Conservation (phyloP, 305 asterid genomes). For the Fraxinus platypoda region DNA sequence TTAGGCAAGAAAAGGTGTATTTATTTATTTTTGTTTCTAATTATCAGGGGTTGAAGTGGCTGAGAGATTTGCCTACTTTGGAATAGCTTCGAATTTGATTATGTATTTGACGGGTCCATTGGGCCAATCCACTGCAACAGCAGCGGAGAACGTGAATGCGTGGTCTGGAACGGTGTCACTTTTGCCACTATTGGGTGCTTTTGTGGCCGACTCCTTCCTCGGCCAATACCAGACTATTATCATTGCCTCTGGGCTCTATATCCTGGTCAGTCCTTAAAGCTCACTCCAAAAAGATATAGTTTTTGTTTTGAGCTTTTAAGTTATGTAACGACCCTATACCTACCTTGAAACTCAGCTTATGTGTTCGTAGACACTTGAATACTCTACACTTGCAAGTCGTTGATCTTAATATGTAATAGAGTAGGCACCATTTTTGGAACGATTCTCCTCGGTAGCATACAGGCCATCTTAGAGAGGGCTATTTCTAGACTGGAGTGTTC, state of each 20-base stretch:
- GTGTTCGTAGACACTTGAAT: too few species aligned
- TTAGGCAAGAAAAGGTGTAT: neutral
- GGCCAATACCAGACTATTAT: constrained; percentile 38
- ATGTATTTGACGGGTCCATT: constrained; percentile 47
- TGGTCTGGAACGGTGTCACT: constrained; percentile 44
- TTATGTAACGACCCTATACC: neutral
- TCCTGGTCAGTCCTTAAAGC: constrained; percentile 25
- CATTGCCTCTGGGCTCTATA: constrained; percentile 36
- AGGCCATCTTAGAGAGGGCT: too few species aligned
- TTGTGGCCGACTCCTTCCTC: constrained; percentile 44
- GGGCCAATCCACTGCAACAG: constrained; percentile 49
- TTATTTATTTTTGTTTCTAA: neutral
- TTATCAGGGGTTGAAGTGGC: constrained; percentile 42
- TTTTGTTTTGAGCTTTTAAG: neutral
- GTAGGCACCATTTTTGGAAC: too few species aligned
- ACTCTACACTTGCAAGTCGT: too few species aligned
- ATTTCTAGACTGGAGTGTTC: too few species aligned
- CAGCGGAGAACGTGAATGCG: constrained; percentile 44
- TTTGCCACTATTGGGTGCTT: constrained; percentile 49
- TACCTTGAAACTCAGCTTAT: too few species aligned
- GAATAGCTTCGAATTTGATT: constrained; percentile 45
- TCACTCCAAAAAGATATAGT: neutral
- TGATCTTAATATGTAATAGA: too few species aligned
- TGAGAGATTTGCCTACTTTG: constrained; percentile 54
- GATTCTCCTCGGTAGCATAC: too few species aligned